Evolutionary conservation across 140 eudicot genomes (phyloP), one percentile per base, ranked within the genome.

Genomic region (Erigeron philadelphicus): DNA sequence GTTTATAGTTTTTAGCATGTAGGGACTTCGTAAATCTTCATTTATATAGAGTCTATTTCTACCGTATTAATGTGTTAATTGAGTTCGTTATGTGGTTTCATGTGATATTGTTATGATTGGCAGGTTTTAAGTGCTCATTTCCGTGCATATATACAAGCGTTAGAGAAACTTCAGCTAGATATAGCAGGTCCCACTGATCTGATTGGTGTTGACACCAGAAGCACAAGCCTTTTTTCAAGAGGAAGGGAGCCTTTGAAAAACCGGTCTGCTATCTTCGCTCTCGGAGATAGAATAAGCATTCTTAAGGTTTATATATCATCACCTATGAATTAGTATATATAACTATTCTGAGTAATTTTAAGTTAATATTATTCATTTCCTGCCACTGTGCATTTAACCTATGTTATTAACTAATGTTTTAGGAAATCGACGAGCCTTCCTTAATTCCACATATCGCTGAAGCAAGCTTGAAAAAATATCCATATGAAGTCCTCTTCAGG

Each of bases 391-490:
- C 74, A 38, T 65, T 46, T 48, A 17, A 46, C 18, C 41, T 58
- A 10, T 78, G 44, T 71, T 76, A 25, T 49, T 61, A 69, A 13
- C 54, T 83, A 12, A 18, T 61, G 69, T 43, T 68, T 58, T 84
- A 93, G 98, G 96, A 89, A 81, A 93, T 89, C 64, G 98, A 93
- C 2, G 96, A 93, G 84, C 90, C 96, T 76, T 89, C 96, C 8
- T 78, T 93, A 73, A 93, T 93, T 75, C 98, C 98, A 49, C 98
- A 93, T 83, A 93, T 93, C 61, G 98, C 98, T 68, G 98, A 93
- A 87, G 98, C 98, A 67, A 93, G 90, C 79, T 83, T 95, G 59
- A 84, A 79, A 75, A 93, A 93, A 81, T 93, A 89, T 82, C 98
- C 98, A 42, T 93, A 93, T 85, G 98, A 93, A 89, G 96, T 93